Evolutionary conservation across 1,139 yeast genomes (phyloP).

Genomic region (Blastobotrys illinoisensis): DNA sequence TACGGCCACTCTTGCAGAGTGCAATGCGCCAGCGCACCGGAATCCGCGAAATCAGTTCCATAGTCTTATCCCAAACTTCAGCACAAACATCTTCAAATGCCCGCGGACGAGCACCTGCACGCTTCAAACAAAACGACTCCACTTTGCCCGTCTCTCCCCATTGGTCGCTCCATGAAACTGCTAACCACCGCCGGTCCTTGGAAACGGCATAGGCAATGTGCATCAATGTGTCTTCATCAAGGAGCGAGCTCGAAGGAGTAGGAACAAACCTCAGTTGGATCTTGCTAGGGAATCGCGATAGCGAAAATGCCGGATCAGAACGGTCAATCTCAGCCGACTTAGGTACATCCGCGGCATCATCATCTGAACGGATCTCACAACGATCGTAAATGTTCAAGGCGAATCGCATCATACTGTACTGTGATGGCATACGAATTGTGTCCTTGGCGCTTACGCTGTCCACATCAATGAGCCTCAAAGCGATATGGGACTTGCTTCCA

Average conservation of each 20-base stretch:
- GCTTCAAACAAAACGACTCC: slow-evolving; percentile 45
- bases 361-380: slow-evolving; percentile 18
- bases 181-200: slow-evolving; percentile 74
- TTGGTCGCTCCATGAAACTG: slow-evolving; percentile 88
- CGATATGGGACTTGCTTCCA: slow-evolving; percentile 12
- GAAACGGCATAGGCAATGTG: slow-evolving; percentile 86
- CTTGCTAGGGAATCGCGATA: slow-evolving; percentile 35
- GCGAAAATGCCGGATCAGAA: slow-evolving; percentile 29
- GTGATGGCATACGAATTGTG: slow-evolving; percentile 46
- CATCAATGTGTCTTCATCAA: slow-evolving; percentile 65
- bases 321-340: slow-evolving; percentile 10
- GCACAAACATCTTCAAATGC: slow-evolving; percentile 50
- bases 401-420: slow-evolving; percentile 43
- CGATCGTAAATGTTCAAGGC: slow-evolving; percentile 61
- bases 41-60: slow-evolving; percentile 31
- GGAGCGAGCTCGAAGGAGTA: slow-evolving; percentile 35
- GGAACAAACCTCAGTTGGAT: slow-evolving; percentile 50
- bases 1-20: slow-evolving; percentile 32
- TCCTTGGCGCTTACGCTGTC: slow-evolving; percentile 44
- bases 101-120: slow-evolving; percentile 18
- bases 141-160: slow-evolving; percentile 59
- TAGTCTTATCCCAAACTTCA: slow-evolving; percentile 53
- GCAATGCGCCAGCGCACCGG: slow-evolving; percentile 34
- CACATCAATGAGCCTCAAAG: slow-evolving; percentile 46
- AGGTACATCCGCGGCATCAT: neutral